Evolutionary conservation across 139 green algal species (phyloP).

Genomic region (Dunaliella sp.): DNA sequence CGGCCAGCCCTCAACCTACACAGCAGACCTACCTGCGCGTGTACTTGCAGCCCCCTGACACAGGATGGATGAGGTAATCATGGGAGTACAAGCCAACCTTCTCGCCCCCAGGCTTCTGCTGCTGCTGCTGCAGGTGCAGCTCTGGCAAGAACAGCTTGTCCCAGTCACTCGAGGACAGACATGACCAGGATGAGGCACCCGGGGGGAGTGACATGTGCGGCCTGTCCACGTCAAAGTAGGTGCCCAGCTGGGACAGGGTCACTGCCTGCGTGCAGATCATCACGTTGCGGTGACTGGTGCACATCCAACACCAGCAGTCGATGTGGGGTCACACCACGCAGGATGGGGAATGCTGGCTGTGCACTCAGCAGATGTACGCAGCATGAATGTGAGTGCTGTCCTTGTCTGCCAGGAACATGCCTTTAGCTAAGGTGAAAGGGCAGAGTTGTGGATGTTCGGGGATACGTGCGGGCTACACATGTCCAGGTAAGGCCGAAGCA

Average conservation of each 20-base stretch:
- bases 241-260: conserved; percentile 54
- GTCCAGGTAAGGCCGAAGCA: too few species aligned
- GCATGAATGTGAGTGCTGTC: too few species aligned
- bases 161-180: conserved; percentile 60
- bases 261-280: conserved; percentile 64
- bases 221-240: conserved; percentile 81
- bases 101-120: neutral
- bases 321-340: too few species aligned
- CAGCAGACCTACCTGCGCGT: conserved; percentile 43
- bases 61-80: conserved; percentile 67
- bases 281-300: too few species aligned
- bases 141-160: conserved; percentile 69
- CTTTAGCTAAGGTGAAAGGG: too few species aligned
- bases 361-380: too few species aligned
- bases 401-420: too few species aligned
- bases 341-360: too few species aligned
- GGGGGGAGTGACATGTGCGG: conserved; percentile 39
- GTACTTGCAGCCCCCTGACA: conserved; percentile 65
- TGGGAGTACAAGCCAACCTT: conserved; percentile 16
- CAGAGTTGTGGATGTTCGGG: too few species aligned
- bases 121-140: neutral
- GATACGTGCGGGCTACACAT: too few species aligned
- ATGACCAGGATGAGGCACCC: conserved; percentile 40
- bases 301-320: too few species aligned
- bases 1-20: conserved; percentile 16